Percentiles rank a stretch among this genome's conserved stretches.
Conservation (phyloP, 2,329 filamentous ascomycete species). For the Monosporascus sp. region DNA sequence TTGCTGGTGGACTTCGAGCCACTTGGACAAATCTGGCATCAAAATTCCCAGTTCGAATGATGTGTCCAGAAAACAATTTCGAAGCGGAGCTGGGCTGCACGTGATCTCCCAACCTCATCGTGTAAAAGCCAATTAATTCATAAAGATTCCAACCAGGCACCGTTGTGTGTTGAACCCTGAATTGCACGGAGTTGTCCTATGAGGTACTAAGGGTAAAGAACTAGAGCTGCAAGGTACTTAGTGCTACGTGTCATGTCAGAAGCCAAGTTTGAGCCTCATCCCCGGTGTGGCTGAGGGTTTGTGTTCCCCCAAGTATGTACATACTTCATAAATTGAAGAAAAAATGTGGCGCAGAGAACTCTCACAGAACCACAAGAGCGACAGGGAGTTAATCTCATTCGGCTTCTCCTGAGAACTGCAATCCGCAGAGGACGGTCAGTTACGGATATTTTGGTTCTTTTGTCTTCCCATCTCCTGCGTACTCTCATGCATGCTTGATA, state of each 20-base stretch:
- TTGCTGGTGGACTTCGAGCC: constrained; percentile 5
- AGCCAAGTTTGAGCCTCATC: background rate
- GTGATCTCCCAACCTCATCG: background rate
- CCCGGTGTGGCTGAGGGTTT: background rate
- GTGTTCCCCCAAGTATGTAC: background rate
- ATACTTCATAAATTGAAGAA: background rate
- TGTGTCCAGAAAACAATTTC: constrained; percentile 24
- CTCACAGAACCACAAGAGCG: too few relatives aligned
- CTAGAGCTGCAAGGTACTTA: too few relatives aligned
- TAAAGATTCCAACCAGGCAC: too few relatives aligned
- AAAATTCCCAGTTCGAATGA: constrained; percentile 27
- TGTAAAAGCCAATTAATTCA: background rate
- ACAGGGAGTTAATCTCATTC: background rate
- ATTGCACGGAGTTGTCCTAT: background rate
- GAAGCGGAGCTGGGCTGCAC: constrained; percentile 14
- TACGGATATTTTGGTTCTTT: too few relatives aligned
- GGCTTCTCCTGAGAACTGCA: background rate
- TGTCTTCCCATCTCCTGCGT: background rate
- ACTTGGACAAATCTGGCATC: constrained; percentile 25
- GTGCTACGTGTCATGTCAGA: background rate
- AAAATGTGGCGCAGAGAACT: background rate
- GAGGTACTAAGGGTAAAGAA: too few relatives aligned
- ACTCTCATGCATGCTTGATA: background rate
- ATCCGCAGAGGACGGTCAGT: too few relatives aligned
- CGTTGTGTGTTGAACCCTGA: background rate